Percentiles rank a stretch among this genome's conserved stretches.
Conservation (phyloP, 23 red algal species). For the Gracilaria gracilis region DNA sequence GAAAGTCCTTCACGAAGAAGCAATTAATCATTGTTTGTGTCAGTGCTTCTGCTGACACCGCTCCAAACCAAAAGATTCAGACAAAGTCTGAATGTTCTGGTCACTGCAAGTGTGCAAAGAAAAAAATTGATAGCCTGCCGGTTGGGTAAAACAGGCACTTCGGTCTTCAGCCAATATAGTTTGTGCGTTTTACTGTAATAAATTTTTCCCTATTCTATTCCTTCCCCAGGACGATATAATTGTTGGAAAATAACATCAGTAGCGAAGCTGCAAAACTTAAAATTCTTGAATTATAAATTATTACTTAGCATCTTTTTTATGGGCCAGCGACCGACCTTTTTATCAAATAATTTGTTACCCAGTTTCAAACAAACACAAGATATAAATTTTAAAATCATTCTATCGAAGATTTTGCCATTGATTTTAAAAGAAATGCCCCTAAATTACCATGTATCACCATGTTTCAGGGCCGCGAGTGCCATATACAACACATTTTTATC, state of each 20-base stretch:
- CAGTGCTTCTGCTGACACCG: not conserved
- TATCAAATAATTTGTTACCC: too few species aligned
- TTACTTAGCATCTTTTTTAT: too few species aligned
- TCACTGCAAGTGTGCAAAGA: not conserved
- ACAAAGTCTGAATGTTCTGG: conserved; percentile 22
- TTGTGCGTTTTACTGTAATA: conserved; percentile 1
- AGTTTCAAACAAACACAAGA: too few species aligned
- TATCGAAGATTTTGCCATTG: too few species aligned
- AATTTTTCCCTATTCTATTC: not conserved
- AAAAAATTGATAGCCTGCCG: not conserved
- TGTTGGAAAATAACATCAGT: conserved; percentile 4
- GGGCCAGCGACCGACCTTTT: too few species aligned
- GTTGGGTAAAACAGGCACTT: not conserved
- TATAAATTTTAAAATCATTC: too few species aligned
- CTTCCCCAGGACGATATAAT: not conserved
- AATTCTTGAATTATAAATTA: too few species aligned
- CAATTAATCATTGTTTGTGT: not conserved
- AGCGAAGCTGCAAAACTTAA: not conserved
- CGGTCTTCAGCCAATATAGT: not conserved
- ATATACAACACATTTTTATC: too few species aligned
- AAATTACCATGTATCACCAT: too few species aligned
- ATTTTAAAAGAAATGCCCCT: too few species aligned
- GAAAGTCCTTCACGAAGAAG: not conserved
- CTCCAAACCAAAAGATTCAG: not conserved
- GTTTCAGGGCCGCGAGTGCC: too few species aligned